phyloP scores from a whole-genome alignment of 2,329 filamentous ascomycete species.

The Aplosporella prunicola region DNA sequence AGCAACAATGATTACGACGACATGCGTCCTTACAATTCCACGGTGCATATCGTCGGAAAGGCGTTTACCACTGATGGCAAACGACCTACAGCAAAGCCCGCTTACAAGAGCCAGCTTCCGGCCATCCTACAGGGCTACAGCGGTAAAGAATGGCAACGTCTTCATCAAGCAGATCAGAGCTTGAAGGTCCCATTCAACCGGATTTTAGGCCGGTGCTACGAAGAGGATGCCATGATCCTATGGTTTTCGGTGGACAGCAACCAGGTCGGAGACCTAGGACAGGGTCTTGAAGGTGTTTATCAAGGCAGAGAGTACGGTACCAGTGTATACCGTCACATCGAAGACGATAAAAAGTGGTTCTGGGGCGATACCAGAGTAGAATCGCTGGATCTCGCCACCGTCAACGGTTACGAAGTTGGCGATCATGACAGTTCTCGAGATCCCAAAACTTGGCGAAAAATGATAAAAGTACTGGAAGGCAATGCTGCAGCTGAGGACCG shows the following conservation, averaged over 20 bases:
- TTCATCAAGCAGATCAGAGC: conserved; percentile 33
- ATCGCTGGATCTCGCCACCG: conserved; percentile 44
- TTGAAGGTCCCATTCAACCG: conserved; percentile 42
- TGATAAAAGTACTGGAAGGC: conserved; percentile 37
- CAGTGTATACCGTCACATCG: conserved; percentile 30
- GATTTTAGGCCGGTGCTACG: conserved; percentile 46
- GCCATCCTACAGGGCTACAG: conserved; percentile 36
- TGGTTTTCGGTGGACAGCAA: conserved; percentile 31
- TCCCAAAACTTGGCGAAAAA: conserved; percentile 37
- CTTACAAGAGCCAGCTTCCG: conserved; percentile 26
- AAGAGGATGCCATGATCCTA: conserved; percentile 39
- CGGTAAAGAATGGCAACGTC: conserved; percentile 42
- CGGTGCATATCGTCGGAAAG: conserved; percentile 41
- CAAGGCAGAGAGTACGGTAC: conserved; percentile 40
- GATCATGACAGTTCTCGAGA: conserved; percentile 37
- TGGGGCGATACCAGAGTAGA: conserved; percentile 49
- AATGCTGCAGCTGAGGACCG: conserved; percentile 12
- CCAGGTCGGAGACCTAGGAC: background rate
- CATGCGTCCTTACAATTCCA: conserved; percentile 36
- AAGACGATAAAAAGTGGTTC: conserved; percentile 41
- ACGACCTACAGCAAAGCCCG: conserved; percentile 18
- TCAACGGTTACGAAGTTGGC: conserved; percentile 46
- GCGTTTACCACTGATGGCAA: conserved; percentile 20
- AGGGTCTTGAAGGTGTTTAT: conserved; percentile 38
- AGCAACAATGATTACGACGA: conserved; percentile 39